Evolutionary conservation across 306 rosid species (phyloP).

Genomic region (Casuarina cunninghamiana): DNA sequence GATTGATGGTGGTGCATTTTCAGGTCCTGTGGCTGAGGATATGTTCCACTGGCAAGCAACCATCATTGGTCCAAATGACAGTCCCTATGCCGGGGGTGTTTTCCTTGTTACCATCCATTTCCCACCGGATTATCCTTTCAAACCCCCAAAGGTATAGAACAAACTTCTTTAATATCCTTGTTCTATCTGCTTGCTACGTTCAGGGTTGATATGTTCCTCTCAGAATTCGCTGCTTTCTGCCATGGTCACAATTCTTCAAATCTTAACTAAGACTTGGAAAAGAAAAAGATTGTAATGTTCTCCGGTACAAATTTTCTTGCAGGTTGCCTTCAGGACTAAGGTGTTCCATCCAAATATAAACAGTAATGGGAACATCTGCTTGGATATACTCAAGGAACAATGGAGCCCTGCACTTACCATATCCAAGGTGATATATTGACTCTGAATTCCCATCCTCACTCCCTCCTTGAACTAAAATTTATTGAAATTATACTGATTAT

Average conservation of each 20-base stretch:
- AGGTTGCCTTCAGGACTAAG: conserved; percentile 93
- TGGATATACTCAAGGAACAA: conserved; percentile 93
- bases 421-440: conserved; percentile 59
- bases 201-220: not conserved
- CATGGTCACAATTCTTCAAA: not conserved
- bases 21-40: conserved; percentile 90
- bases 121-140: conserved; percentile 96
- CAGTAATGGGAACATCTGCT: conserved; percentile 83
- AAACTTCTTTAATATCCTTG: not conserved
- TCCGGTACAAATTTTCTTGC: conserved; percentile 11
- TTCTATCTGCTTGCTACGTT: not conserved
- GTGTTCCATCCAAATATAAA: conserved; percentile 93
- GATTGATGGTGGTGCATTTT: conserved; percentile 28
- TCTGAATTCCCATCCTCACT: not conserved
- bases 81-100: conserved; percentile 94
- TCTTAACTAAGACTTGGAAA: not conserved
- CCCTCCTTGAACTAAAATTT: not conserved
- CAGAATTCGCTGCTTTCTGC: not conserved
- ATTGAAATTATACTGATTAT: not conserved
- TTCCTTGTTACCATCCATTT: conserved; percentile 87
- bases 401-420: conserved; percentile 99
- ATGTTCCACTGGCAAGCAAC: conserved; percentile 99
- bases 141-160: conserved; percentile 83
- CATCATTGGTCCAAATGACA: conserved; percentile 92
- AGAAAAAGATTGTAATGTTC: not conserved